Percentiles rank a stretch among this genome's conserved stretches.
Evolutionary conservation across 1,139 yeast species (phyloP).

Genomic region (Geotrichum siamense): DNA sequence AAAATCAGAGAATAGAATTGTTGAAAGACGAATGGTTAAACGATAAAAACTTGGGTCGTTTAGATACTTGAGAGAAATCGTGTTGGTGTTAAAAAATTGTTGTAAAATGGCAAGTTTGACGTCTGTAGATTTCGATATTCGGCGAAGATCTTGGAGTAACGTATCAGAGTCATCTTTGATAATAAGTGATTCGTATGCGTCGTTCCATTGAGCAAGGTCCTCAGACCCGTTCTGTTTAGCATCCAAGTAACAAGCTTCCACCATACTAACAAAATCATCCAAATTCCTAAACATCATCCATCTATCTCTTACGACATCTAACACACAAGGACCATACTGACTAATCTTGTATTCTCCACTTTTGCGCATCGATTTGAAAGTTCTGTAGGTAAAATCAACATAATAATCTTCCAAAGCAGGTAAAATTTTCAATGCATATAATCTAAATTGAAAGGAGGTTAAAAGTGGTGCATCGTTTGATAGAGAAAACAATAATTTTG

Average conservation of each 20-base stretch:
- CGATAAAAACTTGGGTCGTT: conserved; percentile 11
- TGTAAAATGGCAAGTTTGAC: neutral
- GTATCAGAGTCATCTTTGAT: conserved; percentile 8
- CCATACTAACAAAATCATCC: conserved; percentile 15
- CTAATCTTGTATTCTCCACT: conserved; percentile 11
- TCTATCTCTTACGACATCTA: conserved; percentile 14
- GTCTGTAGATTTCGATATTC: conserved; percentile 8
- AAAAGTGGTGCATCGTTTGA: conserved; percentile 20
- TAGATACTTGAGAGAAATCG: neutral
- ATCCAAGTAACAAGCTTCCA: conserved; percentile 11
- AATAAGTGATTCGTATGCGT: conserved; percentile 7
- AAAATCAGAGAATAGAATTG: conserved; percentile 3
- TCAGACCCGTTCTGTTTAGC: too few relatives aligned
- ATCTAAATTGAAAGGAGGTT: conserved; percentile 20
- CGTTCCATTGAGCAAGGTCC: conserved; percentile 10
- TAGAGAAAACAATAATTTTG: conserved; percentile 20
- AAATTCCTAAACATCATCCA: conserved; percentile 5
- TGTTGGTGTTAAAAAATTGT: neutral
- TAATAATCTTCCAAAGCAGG: conserved; percentile 17
- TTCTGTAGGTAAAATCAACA: conserved; percentile 18
- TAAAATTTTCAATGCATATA: conserved; percentile 18
- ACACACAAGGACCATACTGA: conserved; percentile 17
- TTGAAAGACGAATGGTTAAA: conserved; percentile 5
- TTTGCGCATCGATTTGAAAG: conserved; percentile 19
- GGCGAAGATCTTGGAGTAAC: conserved; percentile 3